Base-by-base conservation (phyloP, 371 early-diverging fungal genomes). In the Mortierella sp. region DNA sequence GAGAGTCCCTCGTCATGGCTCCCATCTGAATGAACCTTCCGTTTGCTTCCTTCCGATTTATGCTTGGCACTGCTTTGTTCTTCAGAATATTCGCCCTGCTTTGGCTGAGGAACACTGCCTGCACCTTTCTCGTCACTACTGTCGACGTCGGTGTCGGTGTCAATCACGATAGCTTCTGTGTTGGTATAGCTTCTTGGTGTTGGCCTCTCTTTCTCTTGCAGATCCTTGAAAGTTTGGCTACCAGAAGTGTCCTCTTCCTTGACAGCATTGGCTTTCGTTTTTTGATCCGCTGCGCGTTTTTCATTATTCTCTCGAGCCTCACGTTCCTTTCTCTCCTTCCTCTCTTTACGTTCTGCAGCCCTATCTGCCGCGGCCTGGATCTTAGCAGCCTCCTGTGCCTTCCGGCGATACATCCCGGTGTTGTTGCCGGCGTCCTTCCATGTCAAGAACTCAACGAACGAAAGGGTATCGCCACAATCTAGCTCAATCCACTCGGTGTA, bases 401-500 rank as follows among this genome's bases (percentile, higher is more conserved):
- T 57, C n/a, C 50, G 41, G 2, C 69, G 61, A 39, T 55, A 58
- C 6, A 28, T 47, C 28, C 37, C 39, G 4, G 61, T 59, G n/a
- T 32, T 52, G 41, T 72, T 58, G n/a, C 62, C 78, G 39, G 47
- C 52, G 24, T 53, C 56, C 48, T 62, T 60, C 67, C 64, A 64
- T 8, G 19, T 31, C 39, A 72, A 41, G 34, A 78, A 63, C 8
- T 54, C 58, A 7, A 17, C 17, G 48, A 73, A 27, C 0, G 49
- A 52, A 6, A 62, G 31, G 9, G 53, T 43, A n/a, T 49, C 57
- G 9, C 55, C 57, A 23, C 68, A 43, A 30, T 68, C 73, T 41
- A 73, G 42, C 39, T 62, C 73, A 23, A 73, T 56, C 70, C 70
- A 69, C 27, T 76, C 76, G 2, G 52, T 47, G 28, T 69, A 76